Base-by-base conservation (phyloP, 2,329 filamentous ascomycete species). In the Phyllosticta citribraziliensis region DNA sequence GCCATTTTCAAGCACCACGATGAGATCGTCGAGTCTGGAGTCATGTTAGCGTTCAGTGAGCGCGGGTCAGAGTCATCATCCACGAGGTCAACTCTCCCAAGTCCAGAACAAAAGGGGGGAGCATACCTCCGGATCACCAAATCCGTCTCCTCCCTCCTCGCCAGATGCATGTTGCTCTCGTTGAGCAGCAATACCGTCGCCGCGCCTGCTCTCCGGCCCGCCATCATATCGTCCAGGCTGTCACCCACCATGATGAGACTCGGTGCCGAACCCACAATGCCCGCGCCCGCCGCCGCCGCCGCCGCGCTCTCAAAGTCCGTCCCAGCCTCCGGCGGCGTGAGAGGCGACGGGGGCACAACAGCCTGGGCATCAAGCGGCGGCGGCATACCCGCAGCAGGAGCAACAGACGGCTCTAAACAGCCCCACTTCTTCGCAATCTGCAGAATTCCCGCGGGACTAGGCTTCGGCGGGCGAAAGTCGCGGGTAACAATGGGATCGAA, bases 171-270 rank as follows among this genome's bases (percentile, higher is more conserved):
- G 70, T 96, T 96, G n/a, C 82, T 86, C n/a, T 89, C 84, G 69
- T 95, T 95, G 17, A 88, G 81, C 53, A 99, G 78, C 70, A 97
- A 71, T n/a, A 97, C 91, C 0, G 94, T 97, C 35, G 91, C 88
- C 1, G 92, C 90, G 0, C 93, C 93, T 0, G 93, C 93, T 58
- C 80, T 80, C 63, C 87, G 83, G 0, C 94, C 93, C 0, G 93
- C 91, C 8, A 87, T 89, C 84, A 97, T 95, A 71, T 99, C 94
- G 72, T 97, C 94, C 60, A 96, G 84, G 17, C 87, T 91, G 62
- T 83, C 81, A 10, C 79, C 80, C 0, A 82, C 78, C 73, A 82
- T 82, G 61, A 84, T 79, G 56, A 83, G 61, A 40, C 33, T 40
- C 8, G 33, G 33, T 11, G 33, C 33, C 33, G 33, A 40, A 1